These are phyloP conservation scores for Scutellaria barbata DNA, from an alignment of 257 asterid species.

Conservation along the genomic window DNA sequence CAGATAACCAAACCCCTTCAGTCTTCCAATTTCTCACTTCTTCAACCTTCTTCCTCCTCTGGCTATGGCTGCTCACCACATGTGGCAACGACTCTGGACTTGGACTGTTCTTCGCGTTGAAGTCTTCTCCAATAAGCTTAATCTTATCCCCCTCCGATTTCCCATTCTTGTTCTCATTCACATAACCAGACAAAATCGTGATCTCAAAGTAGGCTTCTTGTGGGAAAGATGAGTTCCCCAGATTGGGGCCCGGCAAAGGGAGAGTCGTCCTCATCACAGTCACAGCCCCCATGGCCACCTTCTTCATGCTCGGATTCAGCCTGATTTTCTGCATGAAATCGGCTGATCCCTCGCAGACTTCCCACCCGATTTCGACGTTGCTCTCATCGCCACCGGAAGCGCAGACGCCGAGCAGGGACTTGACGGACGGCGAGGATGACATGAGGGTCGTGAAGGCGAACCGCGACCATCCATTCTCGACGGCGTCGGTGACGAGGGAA, in stretches of 20 bases:
- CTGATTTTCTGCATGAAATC: conserved; percentile 84
- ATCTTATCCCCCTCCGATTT: conserved; percentile 68
- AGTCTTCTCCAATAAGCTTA: conserved; percentile 67
- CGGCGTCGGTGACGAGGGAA: conserved; percentile 76
- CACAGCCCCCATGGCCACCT: conserved; percentile 34
- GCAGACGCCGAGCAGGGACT: conserved; percentile 58
- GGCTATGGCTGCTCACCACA: conserved; percentile 40
- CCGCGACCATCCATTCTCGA: conserved; percentile 92
- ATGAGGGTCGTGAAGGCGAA: conserved; percentile 61
- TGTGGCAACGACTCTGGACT: conserved; percentile 24
- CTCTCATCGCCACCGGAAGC: conserved; percentile 37
- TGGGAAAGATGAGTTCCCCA: conserved; percentile 76
- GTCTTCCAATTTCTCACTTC: conserved; percentile 43
- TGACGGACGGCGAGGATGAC: conserved; percentile 48
- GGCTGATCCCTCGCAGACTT: conserved; percentile 79
- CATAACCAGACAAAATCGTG: conserved; percentile 47
- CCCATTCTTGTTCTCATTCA: conserved; percentile 29
- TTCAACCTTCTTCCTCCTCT: conserved; percentile 45
- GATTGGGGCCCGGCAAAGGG: conserved; percentile 89
- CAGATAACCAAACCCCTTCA: conserved; percentile 42
- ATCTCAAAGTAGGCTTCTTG: conserved; percentile 92
- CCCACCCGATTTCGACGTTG: conserved; percentile 71
- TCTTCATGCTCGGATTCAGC: conserved; percentile 54
- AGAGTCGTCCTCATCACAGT: conserved; percentile 60
- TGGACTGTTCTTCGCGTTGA: conserved; percentile 47